Base-by-base conservation (phyloP, 805 yeast species). In the Pichia exigua region DNA sequence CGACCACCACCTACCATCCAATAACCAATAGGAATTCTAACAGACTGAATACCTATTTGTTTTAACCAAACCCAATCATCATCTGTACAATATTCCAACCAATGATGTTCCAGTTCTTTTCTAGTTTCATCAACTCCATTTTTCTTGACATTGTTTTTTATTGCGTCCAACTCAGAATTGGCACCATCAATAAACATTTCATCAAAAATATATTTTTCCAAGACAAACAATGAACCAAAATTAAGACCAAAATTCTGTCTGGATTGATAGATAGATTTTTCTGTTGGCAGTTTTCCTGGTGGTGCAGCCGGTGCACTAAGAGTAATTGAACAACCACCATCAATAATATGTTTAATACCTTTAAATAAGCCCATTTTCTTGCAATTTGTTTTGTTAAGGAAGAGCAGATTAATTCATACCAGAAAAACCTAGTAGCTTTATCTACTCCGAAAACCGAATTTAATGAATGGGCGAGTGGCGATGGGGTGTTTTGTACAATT, bases 11-110 rank as follows among this genome's bases (percentile, higher is more conserved):
- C 76, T n/a, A 90, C 79, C 52, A 79, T 82, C 96, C 96, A 92
- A 67, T 87, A 92, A 0, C 98, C 98, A 57, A 92, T 69, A 9
- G 99, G 98, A 1, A 92, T 75, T 60, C 99, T 76, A 6, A 92
- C 75, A 2, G 90, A 78, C 24, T 87, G 88, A n/a, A 87, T 87
- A 9, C 88, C 87, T 49, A 74, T 75, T 21, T 73, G 69, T 44
- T 71, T 65, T 28, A 92, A 67, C 87, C 89, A 89, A 21, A 76
- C 61, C 95, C 96, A 91, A 63, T 92, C 97, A 9, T 76, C 75
- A 50, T 82, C 87, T 35, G 65, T 64, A 53, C 85, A 73, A 63
- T 80, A 91, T 10, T 62, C 61, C 9, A 64, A 67, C 87, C 94
- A 92, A 65, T 87, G 95, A 1, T 67, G 53, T 55, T 83, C 87